Conservation (phyloP, 2,329 filamentous ascomycete species). For the Claviceps africana region DNA sequence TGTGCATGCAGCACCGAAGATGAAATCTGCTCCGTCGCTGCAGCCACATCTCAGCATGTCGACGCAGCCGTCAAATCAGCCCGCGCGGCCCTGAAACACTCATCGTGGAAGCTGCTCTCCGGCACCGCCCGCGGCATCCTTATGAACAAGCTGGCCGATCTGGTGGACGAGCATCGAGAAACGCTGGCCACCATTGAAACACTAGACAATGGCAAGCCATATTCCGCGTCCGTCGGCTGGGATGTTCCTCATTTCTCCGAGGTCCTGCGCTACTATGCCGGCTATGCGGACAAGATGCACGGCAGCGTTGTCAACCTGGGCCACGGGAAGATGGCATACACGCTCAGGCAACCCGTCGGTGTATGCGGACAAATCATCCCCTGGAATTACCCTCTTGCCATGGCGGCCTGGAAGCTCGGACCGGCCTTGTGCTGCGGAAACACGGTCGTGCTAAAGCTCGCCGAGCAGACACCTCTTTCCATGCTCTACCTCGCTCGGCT, state of each 20-base stretch:
- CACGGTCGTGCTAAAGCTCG: constrained; percentile 44
- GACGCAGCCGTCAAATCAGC: constrained; percentile 24
- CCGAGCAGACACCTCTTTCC: constrained; percentile 47
- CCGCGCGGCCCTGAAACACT: constrained; percentile 49
- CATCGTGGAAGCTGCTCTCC: constrained; percentile 51
- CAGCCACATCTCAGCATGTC: constrained; percentile 8
- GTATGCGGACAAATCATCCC: constrained; percentile 73
- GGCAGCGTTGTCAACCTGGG: constrained; percentile 65
- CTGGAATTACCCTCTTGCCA: constrained; percentile 40
- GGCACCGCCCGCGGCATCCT: constrained; percentile 45
- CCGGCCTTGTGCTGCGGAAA: constrained; percentile 56
- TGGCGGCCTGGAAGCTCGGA: constrained; percentile 58
- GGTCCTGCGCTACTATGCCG: constrained; percentile 30
- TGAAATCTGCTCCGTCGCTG: constrained; percentile 7
- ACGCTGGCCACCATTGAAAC: constrained; percentile 40
- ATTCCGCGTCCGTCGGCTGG: constrained; percentile 41
- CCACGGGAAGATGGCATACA: constrained; percentile 58
- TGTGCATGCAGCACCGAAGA: constrained; percentile 7
- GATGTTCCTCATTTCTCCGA: constrained; percentile 35
- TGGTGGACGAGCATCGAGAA: constrained; percentile 43
- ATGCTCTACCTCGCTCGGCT: constrained; percentile 48
- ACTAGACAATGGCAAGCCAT: constrained; percentile 62
- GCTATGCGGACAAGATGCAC: constrained; percentile 72
- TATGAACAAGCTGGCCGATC: constrained; percentile 48
- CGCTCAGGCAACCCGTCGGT: constrained; percentile 35